Base-by-base conservation (phyloP, 1,139 yeast genomes). In the Protomyces gravidus region DNA sequence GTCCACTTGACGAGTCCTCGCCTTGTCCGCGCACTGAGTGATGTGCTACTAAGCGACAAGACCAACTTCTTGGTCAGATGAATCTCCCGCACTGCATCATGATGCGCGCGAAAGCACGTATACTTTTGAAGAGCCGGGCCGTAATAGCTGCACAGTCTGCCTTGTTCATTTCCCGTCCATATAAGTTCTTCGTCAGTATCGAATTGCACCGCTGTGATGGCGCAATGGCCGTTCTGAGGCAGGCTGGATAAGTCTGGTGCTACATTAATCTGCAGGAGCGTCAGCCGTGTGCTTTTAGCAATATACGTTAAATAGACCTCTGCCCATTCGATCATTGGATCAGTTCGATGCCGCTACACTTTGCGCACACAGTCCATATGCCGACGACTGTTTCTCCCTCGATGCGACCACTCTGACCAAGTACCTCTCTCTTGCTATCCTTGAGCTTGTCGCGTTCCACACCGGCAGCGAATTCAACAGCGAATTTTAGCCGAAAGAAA, bases 141-240 rank as follows among this genome's bases (percentile, higher is more conserved):
- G 61, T 75, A 76, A 63, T 74, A 80, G 0, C 83, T 78, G 0
- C 79, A 73, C 13, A 80, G 70, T 57, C 74, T 72, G 6, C 85
- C 85, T 39, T 69, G 71, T 9, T 78, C 74, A 69, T 86, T 92
- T n/a, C 96, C 96, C 3, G 85, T 78, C 97, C 97, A 92, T 2
- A 90, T 70, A 49, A 90, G 74, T 67, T 89, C 92, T 62, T 84
- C 81, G 23, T 79, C 74, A 50, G 79, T 79, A 71, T 92, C 97
- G 70, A 89, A 89, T 26, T 75, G 69, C 28, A 82, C 65, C n/a
- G 81, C 67, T 27, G 52, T 30, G 47, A 32, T 21, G 15, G 50
- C 30, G 11, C 33, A 26, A 5, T 47, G 32, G 49, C 32, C 32
- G 7, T 45, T 23, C 13, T 45, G 51, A 6, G 36, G 58, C 17